These are phyloP conservation scores for Lipomyces sp. DNA, from an alignment of 805 yeast species.

Conservation along the genomic window DNA sequence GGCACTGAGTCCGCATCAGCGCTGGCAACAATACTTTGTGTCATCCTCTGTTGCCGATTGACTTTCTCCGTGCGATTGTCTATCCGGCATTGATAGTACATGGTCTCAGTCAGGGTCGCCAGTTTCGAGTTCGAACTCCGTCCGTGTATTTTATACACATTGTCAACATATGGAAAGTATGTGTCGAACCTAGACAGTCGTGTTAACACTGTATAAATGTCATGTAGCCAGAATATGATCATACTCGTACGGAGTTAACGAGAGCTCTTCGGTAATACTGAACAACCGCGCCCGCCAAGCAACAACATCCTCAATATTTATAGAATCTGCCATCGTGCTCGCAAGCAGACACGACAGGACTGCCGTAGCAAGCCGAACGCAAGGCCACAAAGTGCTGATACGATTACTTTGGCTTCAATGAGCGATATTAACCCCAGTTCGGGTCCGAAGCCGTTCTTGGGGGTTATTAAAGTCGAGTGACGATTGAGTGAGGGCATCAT, in stretches of 20 bases:
- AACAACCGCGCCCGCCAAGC: conserved; percentile 29
- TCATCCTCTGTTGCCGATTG: conserved; percentile 4
- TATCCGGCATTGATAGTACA: conserved; percentile 33
- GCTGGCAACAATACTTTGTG: neutral
- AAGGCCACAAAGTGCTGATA: neutral
- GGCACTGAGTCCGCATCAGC: neutral
- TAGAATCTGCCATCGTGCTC: neutral
- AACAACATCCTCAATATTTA: conserved; percentile 12
- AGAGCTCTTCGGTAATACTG: conserved; percentile 19
- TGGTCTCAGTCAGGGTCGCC: conserved; percentile 24
- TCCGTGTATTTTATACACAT: conserved; percentile 33
- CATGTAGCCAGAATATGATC: neutral
- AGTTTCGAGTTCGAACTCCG: conserved; percentile 32
- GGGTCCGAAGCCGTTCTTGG: too few relatives aligned
- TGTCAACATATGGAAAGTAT: conserved; percentile 28
- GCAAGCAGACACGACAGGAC: neutral
- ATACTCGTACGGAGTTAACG: conserved; percentile 27
- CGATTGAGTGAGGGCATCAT: neutral
- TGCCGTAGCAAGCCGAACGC: neutral
- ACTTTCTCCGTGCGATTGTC: conserved; percentile 17
- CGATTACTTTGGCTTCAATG: neutral
- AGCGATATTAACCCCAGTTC: too few relatives aligned
- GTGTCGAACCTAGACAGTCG: conserved; percentile 11
- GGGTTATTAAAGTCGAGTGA: neutral
- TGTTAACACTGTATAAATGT: neutral